Evolutionary conservation across 805 yeast genomes (phyloP), one percentile per base, ranked within the genome.

Genomic region (Yarrowia porcina): DNA sequence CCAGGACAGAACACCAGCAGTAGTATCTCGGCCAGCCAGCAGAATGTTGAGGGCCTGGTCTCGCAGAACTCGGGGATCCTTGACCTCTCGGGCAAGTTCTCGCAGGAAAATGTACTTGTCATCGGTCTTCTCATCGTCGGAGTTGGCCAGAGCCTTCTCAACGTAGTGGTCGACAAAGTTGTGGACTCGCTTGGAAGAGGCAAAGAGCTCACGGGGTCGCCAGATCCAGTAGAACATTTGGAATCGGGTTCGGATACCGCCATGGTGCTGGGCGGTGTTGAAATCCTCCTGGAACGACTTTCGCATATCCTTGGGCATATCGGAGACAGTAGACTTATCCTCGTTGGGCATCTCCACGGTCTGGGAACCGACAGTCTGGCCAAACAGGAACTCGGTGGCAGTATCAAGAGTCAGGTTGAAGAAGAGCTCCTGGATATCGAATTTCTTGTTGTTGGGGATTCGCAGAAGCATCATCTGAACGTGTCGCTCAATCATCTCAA

Each of bases 11-110:
- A 80, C 70, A 2, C 80, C 78, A 11, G 84, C 84, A 13, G 85
- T 82, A 41, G 85, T 82, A 67, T 82, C 84, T 67, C 85, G 75
- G 23, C 84, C 84, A 12, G 85, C 85, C 17, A 81, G 69, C 64
- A 82, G 74, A 63, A 82, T 77, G 67, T 80, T 81, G 69, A 82
- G 73, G 47, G 80, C 73, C 71, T 82, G 84, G 69, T 80, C 83
- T 54, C 84, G 74, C 64, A 82, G 77, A 17, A 76, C 75, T 57
- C 64, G 70, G 15, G 82, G 80, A 66, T 82, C 79, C 63, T 78
- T 74, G 13, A 83, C 80, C 68, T 79, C 79, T 70, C 79, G 78
- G 57, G 75, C 80, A 65, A 82, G 75, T 67, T 80, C 84, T 52
- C 75, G 74, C 64, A 82, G 75, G 70, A 82, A 80, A 15, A 79